phyloP scores from a whole-genome alignment of 192 early-diverging fungal genomes.

The Podila minutissima region DNA sequence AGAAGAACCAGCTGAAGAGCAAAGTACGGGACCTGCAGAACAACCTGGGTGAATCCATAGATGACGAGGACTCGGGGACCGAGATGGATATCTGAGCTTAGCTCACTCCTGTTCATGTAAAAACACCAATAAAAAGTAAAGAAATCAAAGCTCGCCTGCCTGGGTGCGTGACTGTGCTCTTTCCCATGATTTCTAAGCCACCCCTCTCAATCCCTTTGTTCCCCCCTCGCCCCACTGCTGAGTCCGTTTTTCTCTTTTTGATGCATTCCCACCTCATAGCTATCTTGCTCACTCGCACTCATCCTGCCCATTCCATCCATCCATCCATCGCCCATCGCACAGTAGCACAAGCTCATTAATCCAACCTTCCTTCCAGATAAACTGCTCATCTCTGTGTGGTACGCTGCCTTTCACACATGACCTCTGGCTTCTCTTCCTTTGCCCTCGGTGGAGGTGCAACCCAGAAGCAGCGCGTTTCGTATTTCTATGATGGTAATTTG shows the following conservation, averaged over 20 bases:
- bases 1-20: slow-evolving; percentile 66
- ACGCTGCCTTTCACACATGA: slow-evolving; percentile 2
- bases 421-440: slow-evolving; percentile 45
- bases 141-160: no score
- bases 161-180: neutral
- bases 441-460: slow-evolving; percentile 48
- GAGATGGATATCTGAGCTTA: neutral
- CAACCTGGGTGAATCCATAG: slow-evolving; percentile 60
- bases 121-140: neutral
- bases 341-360: neutral
- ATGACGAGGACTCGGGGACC: slow-evolving; percentile 38
- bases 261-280: neutral
- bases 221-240: no score
- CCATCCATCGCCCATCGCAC: neutral
- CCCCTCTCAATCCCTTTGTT: neutral
- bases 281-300: neutral
- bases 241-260: neutral
- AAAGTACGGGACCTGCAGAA: slow-evolving; percentile 60
- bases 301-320: neutral
- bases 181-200: neutral
- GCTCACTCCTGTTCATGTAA: neutral
- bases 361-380: neutral
- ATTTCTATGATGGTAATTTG: slow-evolving; percentile 70
- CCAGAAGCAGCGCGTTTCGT: slow-evolving; percentile 67
- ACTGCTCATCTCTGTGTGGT: slow-evolving; percentile 1